A percentile compares a stretch with the other conserved stretches of the same genome.
Conservation (phyloP, 2,329 filamentous ascomycete species). For the Thelonectria rubi region DNA sequence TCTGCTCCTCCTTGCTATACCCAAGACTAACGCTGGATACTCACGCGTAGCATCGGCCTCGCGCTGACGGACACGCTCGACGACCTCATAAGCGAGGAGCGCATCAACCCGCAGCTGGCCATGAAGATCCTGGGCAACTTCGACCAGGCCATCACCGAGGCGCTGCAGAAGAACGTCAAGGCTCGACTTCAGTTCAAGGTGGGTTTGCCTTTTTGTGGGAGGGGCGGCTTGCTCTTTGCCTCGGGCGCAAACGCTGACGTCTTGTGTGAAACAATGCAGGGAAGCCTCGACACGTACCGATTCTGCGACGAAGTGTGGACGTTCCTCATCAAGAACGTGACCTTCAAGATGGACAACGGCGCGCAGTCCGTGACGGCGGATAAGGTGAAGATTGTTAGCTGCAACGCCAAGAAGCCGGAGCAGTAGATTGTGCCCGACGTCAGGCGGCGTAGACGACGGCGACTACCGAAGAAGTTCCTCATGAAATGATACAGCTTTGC, state of each 20-base stretch:
- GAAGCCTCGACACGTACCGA: constrained; percentile 95
- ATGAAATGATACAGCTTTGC: constrained; percentile 24
- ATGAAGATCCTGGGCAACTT: constrained; percentile 99
- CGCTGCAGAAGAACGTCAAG: constrained; percentile 91
- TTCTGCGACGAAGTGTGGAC: constrained; percentile 99
- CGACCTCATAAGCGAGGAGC: constrained; percentile 91
- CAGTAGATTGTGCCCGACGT: neutral
- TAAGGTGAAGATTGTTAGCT: constrained; percentile 98
- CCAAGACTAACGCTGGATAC: constrained; percentile 35
- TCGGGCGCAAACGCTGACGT: constrained; percentile 15
- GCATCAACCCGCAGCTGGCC: constrained; percentile 96
- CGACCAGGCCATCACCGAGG: constrained; percentile 90
- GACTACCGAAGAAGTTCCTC: too few relatives aligned
- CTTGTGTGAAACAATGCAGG: constrained; percentile 63
- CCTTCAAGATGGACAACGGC: constrained; percentile 94
- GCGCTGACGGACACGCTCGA: constrained; percentile 97
- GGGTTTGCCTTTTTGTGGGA: constrained; percentile 33
- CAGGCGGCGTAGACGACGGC: too few relatives aligned
- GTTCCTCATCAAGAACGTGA: constrained; percentile 97
- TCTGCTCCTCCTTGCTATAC: constrained; percentile 43
- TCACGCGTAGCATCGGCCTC: constrained; percentile 78
- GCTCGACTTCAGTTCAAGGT: constrained; percentile 95
- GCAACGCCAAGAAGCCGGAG: constrained; percentile 80
- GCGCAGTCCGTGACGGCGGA: constrained; percentile 80
- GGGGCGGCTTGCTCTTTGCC: neutral